Base-by-base conservation (phyloP, 2,329 filamentous ascomycete genomes). In the Penicillium sp. region DNA sequence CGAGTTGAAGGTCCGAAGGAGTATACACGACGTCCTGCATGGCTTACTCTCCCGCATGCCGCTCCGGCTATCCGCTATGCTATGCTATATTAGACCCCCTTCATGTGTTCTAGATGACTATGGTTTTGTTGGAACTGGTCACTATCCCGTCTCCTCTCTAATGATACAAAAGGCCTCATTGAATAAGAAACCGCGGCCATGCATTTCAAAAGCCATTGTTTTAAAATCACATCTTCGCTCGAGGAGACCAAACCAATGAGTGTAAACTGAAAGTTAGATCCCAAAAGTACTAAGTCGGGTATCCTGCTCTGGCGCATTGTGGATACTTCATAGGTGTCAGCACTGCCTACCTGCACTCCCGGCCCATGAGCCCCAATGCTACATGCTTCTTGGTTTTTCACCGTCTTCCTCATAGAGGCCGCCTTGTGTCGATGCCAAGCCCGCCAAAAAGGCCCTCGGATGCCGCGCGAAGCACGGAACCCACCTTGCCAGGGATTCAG, bases 81-180 rank as follows among this genome's bases (percentile, higher is more conserved):
- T 52, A 34, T 57, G 43, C 38, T 60, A 22, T 49, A 49, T 52
- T 57, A 61, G 54, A 58, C 57, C 38, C 43, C 47, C 47, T 15
- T 39, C 14, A 41, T 57, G 54, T 60, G 43, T 41, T 54, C 43
- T 63, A 60, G 55, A 60, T 62, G 53, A 31, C 43, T 55, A 52
- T 54, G 50, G 43, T 52, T 12, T 17, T 31, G 15, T 11, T 47
- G 43, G 43, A 15, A 15, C 14, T 31, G 43, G 42, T 25, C 25
- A 8, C n/a, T 10, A n/a, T 47, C 17, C 37, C 10, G n/a, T 38
- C 20, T 28, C 7, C 48, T 22, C 17, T 51, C 48, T 51, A 39
- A 51, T 51, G 49, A 15, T 39, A 51, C n/a, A 20, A n/a, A n/a
- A n/a, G 22, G 6, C 5, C 20, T 17, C 17, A n/a, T 39, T 34